A percentile compares a stretch with the other conserved stretches of the same genome.
Conservation (phyloP, 2,329 filamentous ascomycete species). For the Colletotrichum gloeosporioides region DNA sequence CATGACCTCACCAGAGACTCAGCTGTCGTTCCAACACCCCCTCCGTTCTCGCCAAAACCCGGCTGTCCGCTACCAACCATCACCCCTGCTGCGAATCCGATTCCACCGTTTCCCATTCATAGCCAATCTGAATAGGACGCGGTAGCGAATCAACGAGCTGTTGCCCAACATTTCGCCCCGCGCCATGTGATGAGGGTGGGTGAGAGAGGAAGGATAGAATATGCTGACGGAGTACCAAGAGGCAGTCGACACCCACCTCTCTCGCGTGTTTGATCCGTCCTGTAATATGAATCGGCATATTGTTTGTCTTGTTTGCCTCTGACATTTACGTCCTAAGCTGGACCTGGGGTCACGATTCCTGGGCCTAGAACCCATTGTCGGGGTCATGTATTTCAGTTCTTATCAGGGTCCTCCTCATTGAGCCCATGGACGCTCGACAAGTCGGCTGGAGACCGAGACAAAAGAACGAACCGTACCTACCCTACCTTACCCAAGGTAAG, state of each 20-base stretch:
- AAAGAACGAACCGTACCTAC: neutral
- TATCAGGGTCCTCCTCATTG: neutral
- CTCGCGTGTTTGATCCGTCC: neutral
- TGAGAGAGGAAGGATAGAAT: neutral
- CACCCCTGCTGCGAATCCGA: neutral
- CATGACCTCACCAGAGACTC: neutral
- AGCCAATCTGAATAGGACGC: neutral
- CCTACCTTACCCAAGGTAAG: neutral
- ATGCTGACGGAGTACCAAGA: neutral
- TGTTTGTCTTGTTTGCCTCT: neutral
- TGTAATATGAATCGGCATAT: neutral
- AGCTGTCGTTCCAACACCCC: neutral
- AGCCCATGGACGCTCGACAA: neutral
- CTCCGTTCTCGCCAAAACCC: neutral
- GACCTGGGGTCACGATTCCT: neutral
- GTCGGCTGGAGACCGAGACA: neutral
- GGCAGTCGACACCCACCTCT: neutral
- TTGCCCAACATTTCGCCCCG: neutral
- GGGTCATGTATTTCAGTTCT: neutral
- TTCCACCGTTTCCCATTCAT: neutral
- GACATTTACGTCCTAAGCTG: neutral
- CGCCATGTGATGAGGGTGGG: neutral
- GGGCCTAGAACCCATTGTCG: neutral
- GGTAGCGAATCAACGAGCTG: neutral
- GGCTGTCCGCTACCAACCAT: neutral